Conservation (phyloP, 2,329 filamentous ascomycete species). For the Talaromyces sp. region DNA sequence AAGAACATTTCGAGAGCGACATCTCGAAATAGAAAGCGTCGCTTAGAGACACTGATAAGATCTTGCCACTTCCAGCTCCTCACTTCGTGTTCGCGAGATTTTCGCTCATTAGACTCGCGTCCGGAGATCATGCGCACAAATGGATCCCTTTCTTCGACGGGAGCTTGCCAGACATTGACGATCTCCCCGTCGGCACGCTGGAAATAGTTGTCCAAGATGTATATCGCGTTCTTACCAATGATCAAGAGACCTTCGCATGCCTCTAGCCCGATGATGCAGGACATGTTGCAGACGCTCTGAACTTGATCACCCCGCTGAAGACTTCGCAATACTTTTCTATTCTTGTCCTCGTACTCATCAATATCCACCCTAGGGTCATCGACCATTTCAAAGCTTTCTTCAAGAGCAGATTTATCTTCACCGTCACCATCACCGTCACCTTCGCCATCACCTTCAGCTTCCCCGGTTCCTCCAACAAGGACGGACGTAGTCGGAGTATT, state of each 20-base stretch:
- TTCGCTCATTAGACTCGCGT: conserved; percentile 61
- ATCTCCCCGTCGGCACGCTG: conserved; percentile 94
- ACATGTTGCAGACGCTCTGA: conserved; percentile 91
- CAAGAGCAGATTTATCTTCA: conserved; percentile 50
- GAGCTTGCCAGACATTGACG: conserved; percentile 92
- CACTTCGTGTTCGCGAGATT: conserved; percentile 70
- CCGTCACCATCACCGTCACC: conserved; percentile 25
- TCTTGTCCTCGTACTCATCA: conserved; percentile 93
- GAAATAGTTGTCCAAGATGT: conserved; percentile 95
- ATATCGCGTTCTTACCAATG: conserved; percentile 84
- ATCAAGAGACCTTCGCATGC: conserved; percentile 92
- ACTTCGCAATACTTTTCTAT: conserved; percentile 93
- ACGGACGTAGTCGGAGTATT: conserved; percentile 31
- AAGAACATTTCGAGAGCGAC: conserved; percentile 98
- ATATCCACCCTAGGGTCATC: conserved; percentile 85
- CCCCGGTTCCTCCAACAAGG: conserved; percentile 32
- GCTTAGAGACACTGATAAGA: conserved; percentile 91
- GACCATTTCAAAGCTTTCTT: conserved; percentile 94
- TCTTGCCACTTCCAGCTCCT: conserved; percentile 93
- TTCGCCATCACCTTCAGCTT: conserved; percentile 28
- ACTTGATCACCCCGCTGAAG: conserved; percentile 87
- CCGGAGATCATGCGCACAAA: conserved; percentile 92
- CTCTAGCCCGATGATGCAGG: conserved; percentile 87
- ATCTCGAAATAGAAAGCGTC: conserved; percentile 90
- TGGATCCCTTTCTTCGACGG: conserved; percentile 84